Percentiles rank a stretch among this genome's conserved stretches.
Conservation (phyloP, 2,329 filamentous ascomycete species). For the Ophiognomonia clavigignenti-juglandacearum region DNA sequence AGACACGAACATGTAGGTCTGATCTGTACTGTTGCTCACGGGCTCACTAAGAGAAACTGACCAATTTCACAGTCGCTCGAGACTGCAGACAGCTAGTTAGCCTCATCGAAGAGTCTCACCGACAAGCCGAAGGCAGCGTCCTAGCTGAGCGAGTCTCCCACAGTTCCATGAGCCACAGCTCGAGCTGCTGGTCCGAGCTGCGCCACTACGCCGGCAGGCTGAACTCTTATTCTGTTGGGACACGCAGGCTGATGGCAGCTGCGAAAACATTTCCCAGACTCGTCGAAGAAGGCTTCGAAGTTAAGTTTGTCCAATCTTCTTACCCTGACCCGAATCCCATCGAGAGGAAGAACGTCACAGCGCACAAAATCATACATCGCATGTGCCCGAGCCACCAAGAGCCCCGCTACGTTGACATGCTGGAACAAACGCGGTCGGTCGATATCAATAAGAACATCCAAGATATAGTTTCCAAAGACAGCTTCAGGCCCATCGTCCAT, state of each 20-base stretch:
- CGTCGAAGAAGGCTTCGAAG: slow-evolving; percentile 9
- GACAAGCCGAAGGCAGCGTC: background rate
- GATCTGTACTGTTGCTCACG: no score
- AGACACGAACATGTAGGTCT: no score
- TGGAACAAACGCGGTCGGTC: slow-evolving; percentile 7
- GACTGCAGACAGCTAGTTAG: background rate
- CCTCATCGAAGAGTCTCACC: background rate
- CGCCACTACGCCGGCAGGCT: slow-evolving; percentile 6
- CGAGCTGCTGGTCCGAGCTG: slow-evolving; percentile 3
- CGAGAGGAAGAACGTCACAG: slow-evolving; percentile 4
- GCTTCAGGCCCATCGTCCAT: slow-evolving; percentile 18
- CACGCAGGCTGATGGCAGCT: background rate
- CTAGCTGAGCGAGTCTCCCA: slow-evolving; percentile 1
- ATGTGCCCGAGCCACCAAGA: slow-evolving; percentile 11
- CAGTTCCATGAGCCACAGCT: slow-evolving; percentile 3
- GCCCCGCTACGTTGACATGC: background rate
- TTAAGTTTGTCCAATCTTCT: slow-evolving; percentile 14
- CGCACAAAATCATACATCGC: slow-evolving; percentile 16
- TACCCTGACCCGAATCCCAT: background rate
- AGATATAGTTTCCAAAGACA: background rate
- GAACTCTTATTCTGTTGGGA: background rate
- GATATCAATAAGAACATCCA: slow-evolving; percentile 14
- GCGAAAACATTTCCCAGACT: slow-evolving; percentile 9
- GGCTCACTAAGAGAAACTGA: no score
- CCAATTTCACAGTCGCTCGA: background rate